A percentile compares a stretch with the other conserved stretches of the same genome.
Conservation (phyloP, 1,284 basidiomycete species). For the Puccinia polysora region DNA sequence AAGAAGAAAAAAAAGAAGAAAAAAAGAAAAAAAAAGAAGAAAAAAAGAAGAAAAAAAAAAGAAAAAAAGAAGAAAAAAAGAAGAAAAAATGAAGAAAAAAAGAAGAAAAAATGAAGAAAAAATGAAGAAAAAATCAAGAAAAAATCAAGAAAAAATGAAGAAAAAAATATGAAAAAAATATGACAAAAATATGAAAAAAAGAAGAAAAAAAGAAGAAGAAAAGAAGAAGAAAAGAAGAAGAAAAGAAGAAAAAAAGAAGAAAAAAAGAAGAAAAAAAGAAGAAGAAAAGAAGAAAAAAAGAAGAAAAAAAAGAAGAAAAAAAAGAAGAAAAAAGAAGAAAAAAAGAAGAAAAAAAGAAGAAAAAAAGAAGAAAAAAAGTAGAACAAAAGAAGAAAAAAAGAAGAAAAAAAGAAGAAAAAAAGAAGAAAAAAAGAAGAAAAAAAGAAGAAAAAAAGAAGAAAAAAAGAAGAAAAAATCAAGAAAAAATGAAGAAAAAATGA, state of each 20-base stretch:
- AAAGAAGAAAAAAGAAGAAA: neutral
- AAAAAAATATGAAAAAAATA: no score
- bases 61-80: neutral
- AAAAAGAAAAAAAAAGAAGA: neutral
- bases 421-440: no score
- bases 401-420: no score
- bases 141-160: neutral
- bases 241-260: neutral
- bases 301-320: constrained; percentile 2
- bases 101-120: neutral
- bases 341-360: neutral
- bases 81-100: neutral
- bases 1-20: neutral
- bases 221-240: neutral
- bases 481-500: no score
- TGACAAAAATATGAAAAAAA: neutral
- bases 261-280: neutral
- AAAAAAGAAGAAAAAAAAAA: constrained; percentile 1
- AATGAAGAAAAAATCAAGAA: neutral
- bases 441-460: no score
- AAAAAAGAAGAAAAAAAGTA: no score
- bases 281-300: neutral
- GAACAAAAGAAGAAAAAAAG: no score
- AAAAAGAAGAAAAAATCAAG: no score
- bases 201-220: neutral